A percentile compares a stretch with the other conserved stretches of the same genome.
These are phyloP conservation scores for Chlamydomonas eustigma DNA, from an alignment of 139 green algal genomes.

Conservation along the genomic window DNA sequence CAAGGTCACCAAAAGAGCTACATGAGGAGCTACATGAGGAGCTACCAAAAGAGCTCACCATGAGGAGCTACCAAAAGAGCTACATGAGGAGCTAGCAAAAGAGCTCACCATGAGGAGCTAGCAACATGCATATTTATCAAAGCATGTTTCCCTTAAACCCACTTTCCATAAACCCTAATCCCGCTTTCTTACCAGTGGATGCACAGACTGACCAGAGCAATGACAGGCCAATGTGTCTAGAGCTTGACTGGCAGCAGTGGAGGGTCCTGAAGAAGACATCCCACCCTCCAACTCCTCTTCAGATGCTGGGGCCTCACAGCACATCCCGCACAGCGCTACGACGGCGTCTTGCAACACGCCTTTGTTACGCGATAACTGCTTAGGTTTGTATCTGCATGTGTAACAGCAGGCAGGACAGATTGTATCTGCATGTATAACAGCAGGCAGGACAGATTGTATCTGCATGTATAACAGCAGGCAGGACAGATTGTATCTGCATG, in stretches of 20 bases:
- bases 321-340: slow-evolving; percentile 50
- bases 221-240: slow-evolving; percentile 61
- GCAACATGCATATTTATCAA: no score
- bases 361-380: slow-evolving; percentile 59
- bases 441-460: neutral
- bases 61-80: no score
- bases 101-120: no score
- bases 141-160: no score
- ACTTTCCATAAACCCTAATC: neutral
- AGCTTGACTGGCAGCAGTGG: slow-evolving; percentile 38
- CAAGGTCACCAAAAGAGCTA: no score
- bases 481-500: neutral
- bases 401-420: no score
- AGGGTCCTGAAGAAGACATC: slow-evolving; percentile 16
- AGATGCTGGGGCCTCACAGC: slow-evolving; percentile 37
- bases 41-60: no score
- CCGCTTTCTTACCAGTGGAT: slow-evolving; percentile 28
- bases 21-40: no score
- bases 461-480: neutral
- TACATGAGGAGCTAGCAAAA: no score
- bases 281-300: slow-evolving; percentile 38
- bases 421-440: no score
- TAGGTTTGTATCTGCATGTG: slow-evolving; percentile 56
- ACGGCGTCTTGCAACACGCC: slow-evolving; percentile 29
- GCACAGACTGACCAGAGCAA: slow-evolving; percentile 44